Evolutionary conservation across 164 flowering plant genomes (phyloP).

Genomic region (Nelumbo lutea): DNA sequence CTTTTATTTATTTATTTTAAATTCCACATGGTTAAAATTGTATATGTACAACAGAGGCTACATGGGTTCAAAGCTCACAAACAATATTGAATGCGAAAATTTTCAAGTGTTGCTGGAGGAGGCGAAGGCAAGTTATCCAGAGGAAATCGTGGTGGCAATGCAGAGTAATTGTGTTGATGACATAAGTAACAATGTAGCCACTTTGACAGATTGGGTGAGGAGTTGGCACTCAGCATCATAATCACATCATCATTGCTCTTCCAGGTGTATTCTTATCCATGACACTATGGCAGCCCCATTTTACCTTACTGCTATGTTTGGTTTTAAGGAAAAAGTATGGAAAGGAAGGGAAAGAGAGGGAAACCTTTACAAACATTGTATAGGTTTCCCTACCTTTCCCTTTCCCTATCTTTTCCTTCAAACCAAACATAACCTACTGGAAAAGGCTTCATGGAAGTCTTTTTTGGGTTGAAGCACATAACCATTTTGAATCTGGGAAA

Average conservation of each 20-base stretch:
- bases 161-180: constrained; percentile 73
- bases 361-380: no score
- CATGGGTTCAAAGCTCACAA: constrained; percentile 58
- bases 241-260: background rate
- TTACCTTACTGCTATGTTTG: no score
- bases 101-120: constrained; percentile 87
- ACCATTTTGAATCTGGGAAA: no score
- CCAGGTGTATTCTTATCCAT: no score
- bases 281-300: no score
- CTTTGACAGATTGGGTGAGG: constrained; percentile 65
- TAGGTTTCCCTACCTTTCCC: no score
- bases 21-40: background rate
- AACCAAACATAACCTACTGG: no score
- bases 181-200: constrained; percentile 55
- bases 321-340: no score
- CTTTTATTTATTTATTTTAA: background rate
- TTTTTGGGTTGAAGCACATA: no score
- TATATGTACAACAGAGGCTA: constrained; percentile 58
- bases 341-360: no score
- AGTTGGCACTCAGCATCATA: constrained; percentile 40
- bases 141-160: constrained; percentile 63
- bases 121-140: constrained; percentile 73
- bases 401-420: no score
- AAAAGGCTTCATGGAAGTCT: no score
- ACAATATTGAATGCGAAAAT: constrained; percentile 89